Percentiles rank a stretch among this genome's conserved stretches.
Conservation (phyloP, 2,329 filamentous ascomycete genomes). For the Magnaporthiopsis rhizophila region DNA sequence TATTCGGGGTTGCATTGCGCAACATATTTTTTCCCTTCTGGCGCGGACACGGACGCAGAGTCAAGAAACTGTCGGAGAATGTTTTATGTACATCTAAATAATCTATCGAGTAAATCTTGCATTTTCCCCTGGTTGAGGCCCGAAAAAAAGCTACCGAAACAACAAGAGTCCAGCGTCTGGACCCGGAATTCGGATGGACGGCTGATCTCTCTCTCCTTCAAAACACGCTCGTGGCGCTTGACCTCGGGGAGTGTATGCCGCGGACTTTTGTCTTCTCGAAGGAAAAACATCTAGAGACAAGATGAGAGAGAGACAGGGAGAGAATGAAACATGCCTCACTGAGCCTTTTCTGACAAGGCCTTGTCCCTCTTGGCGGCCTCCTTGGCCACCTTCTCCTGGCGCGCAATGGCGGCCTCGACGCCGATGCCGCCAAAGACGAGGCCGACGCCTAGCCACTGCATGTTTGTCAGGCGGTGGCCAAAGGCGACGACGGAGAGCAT, state of each 20-base stretch:
- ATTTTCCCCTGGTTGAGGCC: too few species aligned
- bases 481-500: slow-evolving; percentile 92
- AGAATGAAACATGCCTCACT: slow-evolving; percentile 12
- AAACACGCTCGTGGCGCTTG: too few species aligned
- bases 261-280: too few species aligned
- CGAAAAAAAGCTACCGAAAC: too few species aligned
- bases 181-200: too few species aligned
- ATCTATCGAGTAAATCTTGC: too few species aligned
- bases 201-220: too few species aligned
- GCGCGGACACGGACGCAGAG: neutral
- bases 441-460: slow-evolving; percentile 89
- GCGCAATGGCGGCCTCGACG: slow-evolving; percentile 74
- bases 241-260: too few species aligned
- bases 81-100: too few species aligned
- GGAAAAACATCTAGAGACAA: neutral
- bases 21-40: neutral
- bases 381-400: slow-evolving; percentile 77
- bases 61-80: too few species aligned
- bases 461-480: slow-evolving; percentile 75
- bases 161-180: too few species aligned
- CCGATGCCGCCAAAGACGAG: slow-evolving; percentile 95
- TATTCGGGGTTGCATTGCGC: too few species aligned
- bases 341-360: slow-evolving; percentile 17
- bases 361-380: slow-evolving; percentile 49
- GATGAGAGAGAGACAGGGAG: neutral